Conservation (phyloP, 1,284 basidiomycete species). For the Phellopilus nigrolimitatus region DNA sequence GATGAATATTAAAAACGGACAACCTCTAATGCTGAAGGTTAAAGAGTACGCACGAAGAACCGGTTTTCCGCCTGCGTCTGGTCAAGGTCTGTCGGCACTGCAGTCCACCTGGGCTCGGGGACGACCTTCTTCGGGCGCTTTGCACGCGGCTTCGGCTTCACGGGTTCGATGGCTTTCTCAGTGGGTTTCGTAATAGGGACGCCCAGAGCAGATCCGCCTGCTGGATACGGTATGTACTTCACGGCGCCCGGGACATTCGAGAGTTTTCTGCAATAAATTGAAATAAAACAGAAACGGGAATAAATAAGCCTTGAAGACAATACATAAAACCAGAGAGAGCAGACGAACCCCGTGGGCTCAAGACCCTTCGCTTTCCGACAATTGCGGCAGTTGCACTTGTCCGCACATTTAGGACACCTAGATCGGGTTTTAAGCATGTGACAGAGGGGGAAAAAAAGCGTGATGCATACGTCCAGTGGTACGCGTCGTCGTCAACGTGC, state of each 20-base stretch:
- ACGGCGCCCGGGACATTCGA: no score
- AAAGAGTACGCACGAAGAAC: constrained; percentile 34
- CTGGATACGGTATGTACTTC: no score
- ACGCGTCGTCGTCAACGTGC: constrained; percentile 37
- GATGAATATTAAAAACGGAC: not conserved
- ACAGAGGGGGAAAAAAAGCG: not conserved
- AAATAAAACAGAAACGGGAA: no score
- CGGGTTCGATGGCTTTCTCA: not conserved
- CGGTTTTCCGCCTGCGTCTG: constrained; percentile 50
- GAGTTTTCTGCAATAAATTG: no score
- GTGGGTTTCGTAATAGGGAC: not conserved
- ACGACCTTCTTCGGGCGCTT: constrained; percentile 25
- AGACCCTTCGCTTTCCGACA: constrained; percentile 62
- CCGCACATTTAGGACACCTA: constrained; percentile 66
- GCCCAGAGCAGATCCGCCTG: not conserved
- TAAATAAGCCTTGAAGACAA: no score
- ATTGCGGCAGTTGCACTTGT: constrained; percentile 57
- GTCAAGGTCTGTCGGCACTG: constrained; percentile 40
- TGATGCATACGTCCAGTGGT: constrained; percentile 50
- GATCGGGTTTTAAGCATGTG: not conserved
- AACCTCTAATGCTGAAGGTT: not conserved
- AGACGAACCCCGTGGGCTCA: constrained; percentile 49
- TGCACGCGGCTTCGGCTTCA: not conserved
- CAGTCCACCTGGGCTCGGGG: constrained; percentile 42
- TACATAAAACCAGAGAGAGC: constrained; percentile 4